Base-by-base conservation (phyloP, 306 rosid genomes). In the Gynostemma pentaphyllum region DNA sequence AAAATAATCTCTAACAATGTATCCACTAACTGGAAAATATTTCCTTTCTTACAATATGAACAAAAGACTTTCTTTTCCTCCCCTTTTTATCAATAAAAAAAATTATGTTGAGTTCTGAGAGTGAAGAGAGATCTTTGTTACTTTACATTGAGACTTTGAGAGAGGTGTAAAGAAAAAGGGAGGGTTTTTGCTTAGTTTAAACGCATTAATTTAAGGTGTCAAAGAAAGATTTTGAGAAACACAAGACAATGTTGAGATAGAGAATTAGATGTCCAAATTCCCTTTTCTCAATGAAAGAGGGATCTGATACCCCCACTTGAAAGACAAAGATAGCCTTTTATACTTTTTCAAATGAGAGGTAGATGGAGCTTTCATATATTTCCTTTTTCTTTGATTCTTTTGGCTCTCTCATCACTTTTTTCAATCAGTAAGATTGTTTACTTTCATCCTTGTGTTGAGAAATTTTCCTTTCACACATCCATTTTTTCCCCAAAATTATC, bases 261-360 rank as follows among this genome's bases (percentile, higher is more conserved):
- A n/a, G n/a, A n/a, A n/a, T n/a, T 71, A 74, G 79, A 47, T 53
- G 74, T 87, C 66, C 40, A 22, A 80, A 77, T 69, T 79, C 76
- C 81, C 59, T 62, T 62, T 53, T 34, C 18, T 69, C n/a, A 40
- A 64, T 27, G 62, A 36, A 53, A 68, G 15, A 51, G 55, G 62
- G 13, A 5, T 30, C 40, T 45, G 74, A 69, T 75, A 42, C 76
- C 74, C 77, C 71, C 57, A 41, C 73, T 55, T 32, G 65, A 64
- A 70, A 44, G 85, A 84, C 87, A 82, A 76, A 78, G 79, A 71
- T 69, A 29, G 71, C 61, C 84, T 80, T 78, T 72, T 68, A 41
- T 45, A 67, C n/a, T n/a, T 54, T 55, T 65, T 63, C 28, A 68
- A 66, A 56, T 30, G 64, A 36, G 16, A 55, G 26, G 27, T 22